Evolutionary conservation across 192 early-diverging fungal species (phyloP).

Genomic region (Coemansia sp.): DNA sequence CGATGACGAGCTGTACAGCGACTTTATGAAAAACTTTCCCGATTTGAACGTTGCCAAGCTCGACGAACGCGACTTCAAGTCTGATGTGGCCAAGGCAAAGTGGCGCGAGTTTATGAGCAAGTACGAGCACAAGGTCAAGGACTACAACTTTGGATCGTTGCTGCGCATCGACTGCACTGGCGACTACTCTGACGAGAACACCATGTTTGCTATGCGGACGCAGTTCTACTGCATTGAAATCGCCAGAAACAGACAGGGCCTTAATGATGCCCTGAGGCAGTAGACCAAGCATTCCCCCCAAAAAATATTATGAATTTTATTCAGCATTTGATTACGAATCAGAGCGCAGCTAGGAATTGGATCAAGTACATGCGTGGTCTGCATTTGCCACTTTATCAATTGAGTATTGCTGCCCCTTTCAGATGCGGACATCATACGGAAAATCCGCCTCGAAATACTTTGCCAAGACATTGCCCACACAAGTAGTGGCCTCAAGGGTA

Average conservation of each 20-base stretch:
- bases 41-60: conserved; percentile 71
- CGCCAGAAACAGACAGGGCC: conserved; percentile 84
- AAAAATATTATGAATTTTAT: not conserved
- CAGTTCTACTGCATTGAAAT: conserved; percentile 95
- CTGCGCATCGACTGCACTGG: conserved; percentile 73
- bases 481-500: no score
- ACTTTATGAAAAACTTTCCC: conserved; percentile 77
- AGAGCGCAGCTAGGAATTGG: not conserved
- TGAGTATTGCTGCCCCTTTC: not conserved
- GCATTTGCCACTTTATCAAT: not conserved
- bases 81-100: conserved; percentile 75
- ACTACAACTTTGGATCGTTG: conserved; percentile 94
- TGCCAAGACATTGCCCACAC: not conserved
- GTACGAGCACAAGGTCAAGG: conserved; percentile 84
- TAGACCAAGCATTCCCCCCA: not conserved
- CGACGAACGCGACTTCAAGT: conserved; percentile 84
- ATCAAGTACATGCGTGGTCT: not conserved
- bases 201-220: conserved; percentile 85
- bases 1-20: conserved; percentile 82
- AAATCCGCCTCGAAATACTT: not conserved
- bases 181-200: conserved; percentile 86
- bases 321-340: not conserved
- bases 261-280: conserved; percentile 59
- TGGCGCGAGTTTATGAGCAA: conserved; percentile 89
- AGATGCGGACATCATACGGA: not conserved